These are phyloP conservation scores for Drechslerella coelobrocha DNA, from an alignment of 2,329 filamentous ascomycete species.

Conservation along the genomic window DNA sequence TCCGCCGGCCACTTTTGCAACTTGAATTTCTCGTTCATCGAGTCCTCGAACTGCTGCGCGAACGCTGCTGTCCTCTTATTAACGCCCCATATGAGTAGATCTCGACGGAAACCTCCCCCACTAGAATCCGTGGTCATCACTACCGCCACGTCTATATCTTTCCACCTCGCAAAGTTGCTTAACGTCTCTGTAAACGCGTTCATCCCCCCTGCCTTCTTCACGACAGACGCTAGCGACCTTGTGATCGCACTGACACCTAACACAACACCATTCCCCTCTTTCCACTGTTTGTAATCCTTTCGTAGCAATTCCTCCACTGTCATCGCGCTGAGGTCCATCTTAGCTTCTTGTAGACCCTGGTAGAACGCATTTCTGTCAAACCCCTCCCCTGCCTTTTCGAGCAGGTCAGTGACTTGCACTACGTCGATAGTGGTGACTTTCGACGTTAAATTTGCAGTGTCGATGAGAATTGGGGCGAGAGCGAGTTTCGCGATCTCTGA, in stretches of 20 bases:
- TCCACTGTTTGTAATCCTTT: constrained; percentile 87
- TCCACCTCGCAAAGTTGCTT: constrained; percentile 65
- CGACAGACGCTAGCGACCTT: constrained; percentile 62
- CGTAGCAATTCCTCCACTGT: constrained; percentile 71
- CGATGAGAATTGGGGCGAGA: constrained; percentile 74
- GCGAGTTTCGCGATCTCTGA: constrained; percentile 70
- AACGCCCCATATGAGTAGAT: constrained; percentile 72
- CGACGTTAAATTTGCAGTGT: constrained; percentile 71
- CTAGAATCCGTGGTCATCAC: constrained; percentile 69
- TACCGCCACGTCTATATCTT: constrained; percentile 67
- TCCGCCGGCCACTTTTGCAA: constrained; percentile 63
- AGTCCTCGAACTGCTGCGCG: constrained; percentile 65
- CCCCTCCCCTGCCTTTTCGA: constrained; percentile 52
- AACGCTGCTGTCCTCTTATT: constrained; percentile 63
- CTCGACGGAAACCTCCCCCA: constrained; percentile 66
- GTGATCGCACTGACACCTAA: constrained; percentile 36
- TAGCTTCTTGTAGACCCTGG: constrained; percentile 62
- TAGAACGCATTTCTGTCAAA: constrained; percentile 68
- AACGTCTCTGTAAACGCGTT: constrained; percentile 63
- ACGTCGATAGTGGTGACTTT: constrained; percentile 72
- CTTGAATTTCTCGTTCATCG: constrained; percentile 62
- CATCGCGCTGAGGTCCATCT: constrained; percentile 70
- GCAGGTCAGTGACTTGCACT: constrained; percentile 51
- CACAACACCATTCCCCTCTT: constrained; percentile 58
- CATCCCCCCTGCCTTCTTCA: constrained; percentile 62